Evolutionary conservation across 345 rosid species (phyloP), one percentile per base, ranked within the genome.

Genomic region (Gynandropsis gynandra): DNA sequence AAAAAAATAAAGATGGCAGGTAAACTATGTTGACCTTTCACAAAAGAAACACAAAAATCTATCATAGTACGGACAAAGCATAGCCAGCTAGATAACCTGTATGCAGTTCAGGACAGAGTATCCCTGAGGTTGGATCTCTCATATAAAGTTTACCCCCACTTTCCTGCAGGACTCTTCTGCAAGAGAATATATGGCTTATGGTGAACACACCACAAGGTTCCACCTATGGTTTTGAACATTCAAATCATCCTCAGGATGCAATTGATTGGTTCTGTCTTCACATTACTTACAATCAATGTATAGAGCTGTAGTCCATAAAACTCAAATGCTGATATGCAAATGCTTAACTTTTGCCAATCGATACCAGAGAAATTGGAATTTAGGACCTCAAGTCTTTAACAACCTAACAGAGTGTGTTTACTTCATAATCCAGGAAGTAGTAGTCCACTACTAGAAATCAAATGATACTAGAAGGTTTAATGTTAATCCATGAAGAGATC

Each of bases 11-110:
- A 19, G 11, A 47, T 31, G 46, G 58, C 47, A 40, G 67, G 75
- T 53, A 49, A 46, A 40, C 19, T 45, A 62, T 64, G 67, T 59
- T 56, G 74, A 71, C 74, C 65, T 52, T 62, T 50, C 33, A 8
- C 12, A 21, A 33, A 40, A 35, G 14, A 36, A 41, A 45, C 42
- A 60, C 19, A 66, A 49, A 21, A 51, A 59, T 47, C 10, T 44
- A 62, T 9, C 43, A 58, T 65, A 53, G 75, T 72, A 72, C 66
- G 66, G 66, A 57, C 34, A 39, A 12, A 42, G 40, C 34, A 2
- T 36, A 55, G 73, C 69, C 73, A 59, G 78, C 72, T 64, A 59
- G 54, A 63, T 53, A 52, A 59, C 42, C 69, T 64, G 60, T 64
- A 63, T 54, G 55, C 55, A 47, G 57, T 46, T 63, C 54, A 65